Conservation (phyloP, 345 rosid species). For the Eucalyptus lansdowneana region DNA sequence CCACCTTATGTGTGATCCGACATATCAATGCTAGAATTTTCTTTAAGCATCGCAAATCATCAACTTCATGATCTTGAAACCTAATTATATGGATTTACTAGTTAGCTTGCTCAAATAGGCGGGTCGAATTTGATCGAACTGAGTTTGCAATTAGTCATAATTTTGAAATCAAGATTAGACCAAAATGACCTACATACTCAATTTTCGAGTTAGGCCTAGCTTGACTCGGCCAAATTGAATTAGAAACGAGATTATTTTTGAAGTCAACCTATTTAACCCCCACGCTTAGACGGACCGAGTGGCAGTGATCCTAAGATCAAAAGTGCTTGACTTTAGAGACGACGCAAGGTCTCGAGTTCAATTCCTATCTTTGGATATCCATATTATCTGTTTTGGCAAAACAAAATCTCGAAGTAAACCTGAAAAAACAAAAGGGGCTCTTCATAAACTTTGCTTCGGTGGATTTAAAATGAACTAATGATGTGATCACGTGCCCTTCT, state of each 20-base stretch:
- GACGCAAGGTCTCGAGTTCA: fast-evolving
- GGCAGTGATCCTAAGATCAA: not conserved
- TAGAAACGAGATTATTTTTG: too few relatives aligned
- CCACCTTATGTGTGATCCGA: fast-evolving
- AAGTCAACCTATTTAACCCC: too few relatives aligned
- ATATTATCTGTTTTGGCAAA: not conserved
- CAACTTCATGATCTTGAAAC: not conserved
- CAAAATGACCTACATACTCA: not conserved
- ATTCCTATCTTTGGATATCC: not conserved
- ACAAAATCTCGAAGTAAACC: fast-evolving
- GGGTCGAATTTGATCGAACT: fast-evolving
- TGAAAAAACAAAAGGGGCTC: not conserved
- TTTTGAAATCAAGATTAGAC: not conserved
- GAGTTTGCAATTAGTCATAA: not conserved
- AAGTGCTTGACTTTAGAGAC: not conserved
- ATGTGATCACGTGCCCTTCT: not conserved
- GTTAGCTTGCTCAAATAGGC: not conserved
- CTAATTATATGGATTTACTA: not conserved
- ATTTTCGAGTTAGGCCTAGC: not conserved
- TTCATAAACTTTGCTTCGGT: not conserved
- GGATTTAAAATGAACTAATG: not conserved
- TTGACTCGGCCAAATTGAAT: not conserved
- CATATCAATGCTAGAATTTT: too few relatives aligned
- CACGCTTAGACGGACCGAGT: not conserved
- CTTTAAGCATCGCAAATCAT: not conserved